Evolutionary conservation across 352 stramenopile species (phyloP).

Genomic region (Phytophthora uliginosa): DNA sequence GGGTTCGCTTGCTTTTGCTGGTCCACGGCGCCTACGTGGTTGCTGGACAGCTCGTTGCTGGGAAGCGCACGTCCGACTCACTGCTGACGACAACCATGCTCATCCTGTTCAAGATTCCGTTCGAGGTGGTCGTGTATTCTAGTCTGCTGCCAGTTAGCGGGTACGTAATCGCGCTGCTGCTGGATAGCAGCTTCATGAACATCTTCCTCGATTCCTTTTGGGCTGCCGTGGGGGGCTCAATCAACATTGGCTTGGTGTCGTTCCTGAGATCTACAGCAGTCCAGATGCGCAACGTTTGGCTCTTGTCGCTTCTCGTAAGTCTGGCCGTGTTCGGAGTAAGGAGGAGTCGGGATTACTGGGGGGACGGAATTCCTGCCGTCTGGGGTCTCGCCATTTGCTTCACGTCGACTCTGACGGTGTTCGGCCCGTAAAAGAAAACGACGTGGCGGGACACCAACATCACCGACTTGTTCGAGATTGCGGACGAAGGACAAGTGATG

Average conservation of each 20-base stretch:
- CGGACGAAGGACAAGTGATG: constrained; percentile 6
- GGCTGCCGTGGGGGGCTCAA: constrained; percentile 28
- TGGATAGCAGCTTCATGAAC: constrained; percentile 53
- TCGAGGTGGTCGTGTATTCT: constrained; percentile 62
- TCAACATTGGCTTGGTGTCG: constrained; percentile 28
- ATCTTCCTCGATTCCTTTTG: constrained; percentile 48
- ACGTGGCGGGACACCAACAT: constrained; percentile 25
- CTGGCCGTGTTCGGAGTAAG: constrained; percentile 20
- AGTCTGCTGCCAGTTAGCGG: constrained; percentile 47
- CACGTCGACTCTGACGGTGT: constrained; percentile 39
- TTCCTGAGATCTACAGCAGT: constrained; percentile 40
- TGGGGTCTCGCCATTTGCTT: constrained; percentile 49
- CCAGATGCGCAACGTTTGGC: constrained; percentile 60
- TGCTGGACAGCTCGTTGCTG: not conserved
- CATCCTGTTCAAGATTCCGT: constrained; percentile 53
- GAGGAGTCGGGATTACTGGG: constrained; percentile 6
- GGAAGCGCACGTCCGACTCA: not conserved
- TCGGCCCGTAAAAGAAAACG: constrained; percentile 42
- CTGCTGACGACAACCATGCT: not conserved
- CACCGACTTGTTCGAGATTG: constrained; percentile 13
- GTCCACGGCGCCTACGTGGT: constrained; percentile 35
- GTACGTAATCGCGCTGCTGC: constrained; percentile 48
- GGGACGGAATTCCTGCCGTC: constrained; percentile 32
- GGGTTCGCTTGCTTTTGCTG: constrained; percentile 50
- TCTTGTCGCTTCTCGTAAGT: constrained; percentile 45